Evolutionary conservation across 2,329 filamentous ascomycete genomes (phyloP).

Genomic region (Amesomyces nigricolor): DNA sequence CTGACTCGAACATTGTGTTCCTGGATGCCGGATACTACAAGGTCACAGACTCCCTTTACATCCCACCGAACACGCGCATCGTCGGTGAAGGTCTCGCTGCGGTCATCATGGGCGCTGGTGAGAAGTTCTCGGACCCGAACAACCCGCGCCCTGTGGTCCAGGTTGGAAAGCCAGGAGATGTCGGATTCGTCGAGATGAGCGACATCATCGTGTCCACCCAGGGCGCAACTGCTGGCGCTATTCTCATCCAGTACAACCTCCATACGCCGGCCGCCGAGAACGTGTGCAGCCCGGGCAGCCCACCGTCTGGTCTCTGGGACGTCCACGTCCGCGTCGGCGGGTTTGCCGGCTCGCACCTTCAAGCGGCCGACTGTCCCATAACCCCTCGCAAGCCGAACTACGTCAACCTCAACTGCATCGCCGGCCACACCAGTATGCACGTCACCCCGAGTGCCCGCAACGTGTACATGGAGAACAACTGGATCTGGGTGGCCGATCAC

Average conservation of each 20-base stretch:
- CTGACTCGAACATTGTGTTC: slow-evolving; percentile 47
- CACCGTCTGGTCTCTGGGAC: slow-evolving; percentile 61
- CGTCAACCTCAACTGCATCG: slow-evolving; percentile 33
- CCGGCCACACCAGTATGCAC: slow-evolving; percentile 37
- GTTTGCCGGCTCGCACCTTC: slow-evolving; percentile 61
- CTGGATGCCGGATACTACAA: slow-evolving; percentile 59
- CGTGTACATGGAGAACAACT: slow-evolving; percentile 45
- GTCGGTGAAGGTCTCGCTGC: slow-evolving; percentile 52
- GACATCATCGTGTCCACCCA: slow-evolving; percentile 67
- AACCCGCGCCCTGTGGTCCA: slow-evolving; percentile 60
- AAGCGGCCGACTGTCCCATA: slow-evolving; percentile 62
- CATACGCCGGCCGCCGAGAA: slow-evolving; percentile 34
- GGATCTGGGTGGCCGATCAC: slow-evolving; percentile 47
- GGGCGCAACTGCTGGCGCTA: slow-evolving; percentile 61
- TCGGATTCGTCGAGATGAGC: slow-evolving; percentile 62
- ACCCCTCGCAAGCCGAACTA: slow-evolving; percentile 28
- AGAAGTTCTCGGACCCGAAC: slow-evolving; percentile 49
- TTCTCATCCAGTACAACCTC: slow-evolving; percentile 70
- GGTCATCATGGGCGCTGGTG: slow-evolving; percentile 50
- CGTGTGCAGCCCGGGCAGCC: slow-evolving; percentile 13
- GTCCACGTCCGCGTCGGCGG: slow-evolving; percentile 71
- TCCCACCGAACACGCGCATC: slow-evolving; percentile 46
- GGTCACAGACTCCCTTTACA: slow-evolving; percentile 49
- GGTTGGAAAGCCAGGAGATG: slow-evolving; percentile 53
- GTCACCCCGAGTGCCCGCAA: slow-evolving; percentile 35